phyloP scores from a whole-genome alignment of 164 flowering plant species.

The Cinnamomum chago region DNA sequence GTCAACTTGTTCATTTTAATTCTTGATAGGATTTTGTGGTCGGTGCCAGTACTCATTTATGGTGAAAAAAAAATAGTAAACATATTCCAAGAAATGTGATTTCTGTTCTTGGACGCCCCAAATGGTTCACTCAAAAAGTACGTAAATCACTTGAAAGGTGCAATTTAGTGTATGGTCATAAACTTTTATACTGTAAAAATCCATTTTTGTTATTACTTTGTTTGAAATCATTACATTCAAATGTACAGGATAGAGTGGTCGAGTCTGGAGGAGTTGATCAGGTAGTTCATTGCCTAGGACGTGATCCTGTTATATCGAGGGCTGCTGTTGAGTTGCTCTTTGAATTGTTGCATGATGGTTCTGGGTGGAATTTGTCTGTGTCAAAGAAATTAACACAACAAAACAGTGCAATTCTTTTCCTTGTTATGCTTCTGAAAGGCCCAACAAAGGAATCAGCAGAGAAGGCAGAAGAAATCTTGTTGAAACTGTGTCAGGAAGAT shows the following conservation, averaged over 20 bases:
- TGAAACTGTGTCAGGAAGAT: conserved; percentile 47
- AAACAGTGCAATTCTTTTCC: conserved; percentile 37
- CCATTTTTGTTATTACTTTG: background rate
- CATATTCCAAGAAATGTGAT: background rate
- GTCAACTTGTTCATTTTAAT: too few species aligned
- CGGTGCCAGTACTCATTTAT: too few species aligned
- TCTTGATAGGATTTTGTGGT: too few species aligned
- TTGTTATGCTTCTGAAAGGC: conserved; percentile 45
- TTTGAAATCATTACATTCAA: conserved; percentile 3
- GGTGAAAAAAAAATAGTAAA: background rate
- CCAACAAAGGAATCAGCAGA: conserved; percentile 40
- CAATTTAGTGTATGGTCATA: background rate
- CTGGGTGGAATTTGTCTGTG: conserved; percentile 42
- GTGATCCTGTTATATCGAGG: conserved; percentile 37
- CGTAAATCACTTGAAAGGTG: too few species aligned
- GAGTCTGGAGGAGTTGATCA: conserved; percentile 49
- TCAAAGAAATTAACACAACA: conserved; percentile 43
- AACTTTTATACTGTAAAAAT: too few species aligned
- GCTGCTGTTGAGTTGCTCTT: conserved; percentile 53
- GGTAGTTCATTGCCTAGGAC: conserved; percentile 48
- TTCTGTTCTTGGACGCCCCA: background rate
- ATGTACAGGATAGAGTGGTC: conserved; percentile 44
- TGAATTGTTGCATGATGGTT: conserved; percentile 54
- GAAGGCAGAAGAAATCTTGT: conserved; percentile 48
- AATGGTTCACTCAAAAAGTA: background rate